A percentile compares a stretch with the other conserved stretches of the same genome.
Conservation (phyloP, 257 asterid genomes). For the Solanum stenotomum region DNA sequence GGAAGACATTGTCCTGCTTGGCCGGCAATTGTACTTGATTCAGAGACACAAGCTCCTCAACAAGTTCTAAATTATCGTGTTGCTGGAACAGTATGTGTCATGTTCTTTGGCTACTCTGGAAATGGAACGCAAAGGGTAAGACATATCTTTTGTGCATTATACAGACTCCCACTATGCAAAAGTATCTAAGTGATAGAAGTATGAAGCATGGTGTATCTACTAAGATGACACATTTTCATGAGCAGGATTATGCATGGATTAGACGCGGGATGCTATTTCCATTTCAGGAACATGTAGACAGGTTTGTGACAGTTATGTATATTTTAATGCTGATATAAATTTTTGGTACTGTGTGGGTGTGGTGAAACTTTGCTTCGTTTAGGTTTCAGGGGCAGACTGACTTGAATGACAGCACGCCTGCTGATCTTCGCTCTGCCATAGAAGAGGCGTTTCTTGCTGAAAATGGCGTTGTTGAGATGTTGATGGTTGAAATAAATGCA, state of each 20-base stretch:
- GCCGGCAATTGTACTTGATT: slow-evolving; percentile 95
- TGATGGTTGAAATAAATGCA: slow-evolving; percentile 85
- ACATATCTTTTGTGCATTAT: background rate
- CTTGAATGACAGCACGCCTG: slow-evolving; percentile 66
- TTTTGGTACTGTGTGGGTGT: background rate
- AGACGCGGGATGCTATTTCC: slow-evolving; percentile 87
- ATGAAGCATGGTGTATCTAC: slow-evolving; percentile 9
- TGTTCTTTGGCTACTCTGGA: slow-evolving; percentile 97
- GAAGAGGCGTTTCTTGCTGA: slow-evolving; percentile 96
- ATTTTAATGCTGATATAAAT: background rate
- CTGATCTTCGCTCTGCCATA: slow-evolving; percentile 80
- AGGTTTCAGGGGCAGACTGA: slow-evolving; percentile 95
- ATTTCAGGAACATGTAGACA: slow-evolving; percentile 76
- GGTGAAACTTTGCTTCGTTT: slow-evolving; percentile 25
- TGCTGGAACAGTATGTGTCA: slow-evolving; percentile 68
- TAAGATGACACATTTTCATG: slow-evolving; percentile 19
- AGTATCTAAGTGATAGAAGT: background rate
- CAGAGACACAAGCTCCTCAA: slow-evolving; percentile 68
- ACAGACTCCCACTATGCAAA: background rate
- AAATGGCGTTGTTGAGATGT: slow-evolving; percentile 79
- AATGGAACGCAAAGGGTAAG: slow-evolving; percentile 96
- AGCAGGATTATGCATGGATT: slow-evolving; percentile 96
- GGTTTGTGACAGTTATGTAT: slow-evolving; percentile 37
- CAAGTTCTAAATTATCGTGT: slow-evolving; percentile 65
- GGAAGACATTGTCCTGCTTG: slow-evolving; percentile 82